Evolutionary conservation across 192 early-diverging fungal genomes (phyloP).

Genomic region (Backusella mclennaniae): DNA sequence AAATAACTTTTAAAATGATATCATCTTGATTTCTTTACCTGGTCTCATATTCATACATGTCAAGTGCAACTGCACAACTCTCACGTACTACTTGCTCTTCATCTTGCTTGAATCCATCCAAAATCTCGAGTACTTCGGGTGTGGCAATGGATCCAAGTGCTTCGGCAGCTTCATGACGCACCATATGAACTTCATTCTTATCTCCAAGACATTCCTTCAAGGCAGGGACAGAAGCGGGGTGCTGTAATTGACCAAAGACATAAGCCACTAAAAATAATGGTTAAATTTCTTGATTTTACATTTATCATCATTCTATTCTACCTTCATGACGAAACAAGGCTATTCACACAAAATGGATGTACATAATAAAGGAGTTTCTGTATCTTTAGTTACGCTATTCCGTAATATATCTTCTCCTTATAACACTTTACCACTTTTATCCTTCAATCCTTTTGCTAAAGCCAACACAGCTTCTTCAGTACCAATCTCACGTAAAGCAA

Average conservation of each 20-base stretch:
- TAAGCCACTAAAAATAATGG: slow-evolving; percentile 59
- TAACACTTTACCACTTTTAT: slow-evolving; percentile 50
- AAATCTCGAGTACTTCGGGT: slow-evolving; percentile 72
- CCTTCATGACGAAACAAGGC: slow-evolving; percentile 3
- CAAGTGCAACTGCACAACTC: slow-evolving; percentile 89
- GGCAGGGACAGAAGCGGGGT: slow-evolving; percentile 83
- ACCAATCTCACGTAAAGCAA: slow-evolving; percentile 87
- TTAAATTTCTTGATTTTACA: not conserved
- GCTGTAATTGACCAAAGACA: slow-evolving; percentile 98
- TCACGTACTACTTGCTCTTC: slow-evolving; percentile 85
- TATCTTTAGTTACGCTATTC: slow-evolving; percentile 1
- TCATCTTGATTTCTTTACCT: slow-evolving; percentile 13
- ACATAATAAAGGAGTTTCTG: not conserved
- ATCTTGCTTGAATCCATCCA: slow-evolving; percentile 74
- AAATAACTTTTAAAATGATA: not conserved
- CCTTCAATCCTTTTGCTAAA: slow-evolving; percentile 82
- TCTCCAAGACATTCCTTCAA: slow-evolving; percentile 77
- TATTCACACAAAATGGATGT: not conserved
- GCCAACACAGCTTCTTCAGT: slow-evolving; percentile 79
- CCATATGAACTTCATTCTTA: slow-evolving; percentile 82
- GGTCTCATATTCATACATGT: slow-evolving; percentile 94
- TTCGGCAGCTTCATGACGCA: slow-evolving; percentile 96
- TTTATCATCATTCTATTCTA: not conserved
- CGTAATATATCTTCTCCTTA: not conserved
- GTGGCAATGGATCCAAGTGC: slow-evolving; percentile 95